Base-by-base conservation (phyloP, 257 asterid species). In the Petunia axillaris region DNA sequence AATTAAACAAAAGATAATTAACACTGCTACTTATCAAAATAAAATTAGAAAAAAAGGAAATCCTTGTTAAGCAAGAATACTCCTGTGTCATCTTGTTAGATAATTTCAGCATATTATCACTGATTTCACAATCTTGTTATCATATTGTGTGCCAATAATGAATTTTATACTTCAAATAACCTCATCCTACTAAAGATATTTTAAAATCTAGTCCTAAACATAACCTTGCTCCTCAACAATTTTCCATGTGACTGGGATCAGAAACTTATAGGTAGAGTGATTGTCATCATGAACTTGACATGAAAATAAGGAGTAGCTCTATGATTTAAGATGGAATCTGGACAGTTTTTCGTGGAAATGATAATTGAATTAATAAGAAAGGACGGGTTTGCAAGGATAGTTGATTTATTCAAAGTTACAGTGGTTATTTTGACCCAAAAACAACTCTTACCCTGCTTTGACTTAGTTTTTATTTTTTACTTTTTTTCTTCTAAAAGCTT, bases 301-400 rank as follows among this genome's bases (percentile, higher is more conserved):
- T 70, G 77, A 70, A 70, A 70, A 39, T 46, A 9, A n/a, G 43
- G 59, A 35, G 59, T 44, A 70, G 14, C 77, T 46, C 77, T 70
- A 25, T 70, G 59, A 46, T 46, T 70, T 5, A 70, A 25, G 59
- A 68, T 68, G 76, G 41, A 48, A 39, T 41, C 25, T 46, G 60
- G 77, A 37, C 60, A 71, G 60, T 71, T 46, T 71, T 16, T 25
- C 40, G 46, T 48, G 57, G 59, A 48, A 25, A 4, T 46, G 41
- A 2, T 46, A 5, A 0, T 25, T 9, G 25, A 25, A 25, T 25
- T 25, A 25, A 25, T 25, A 25, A 25, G 25, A 25, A 25, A 25
- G 25, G 25, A 25, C 25, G 25, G 25, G 25, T 25, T 25, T 46
- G 77, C 43, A 70, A 70, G 77, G 48, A 39, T 70, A 25, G 77